Conservation (phyloP, 768 basidiomycete species). For the Lactarius sp. region DNA sequence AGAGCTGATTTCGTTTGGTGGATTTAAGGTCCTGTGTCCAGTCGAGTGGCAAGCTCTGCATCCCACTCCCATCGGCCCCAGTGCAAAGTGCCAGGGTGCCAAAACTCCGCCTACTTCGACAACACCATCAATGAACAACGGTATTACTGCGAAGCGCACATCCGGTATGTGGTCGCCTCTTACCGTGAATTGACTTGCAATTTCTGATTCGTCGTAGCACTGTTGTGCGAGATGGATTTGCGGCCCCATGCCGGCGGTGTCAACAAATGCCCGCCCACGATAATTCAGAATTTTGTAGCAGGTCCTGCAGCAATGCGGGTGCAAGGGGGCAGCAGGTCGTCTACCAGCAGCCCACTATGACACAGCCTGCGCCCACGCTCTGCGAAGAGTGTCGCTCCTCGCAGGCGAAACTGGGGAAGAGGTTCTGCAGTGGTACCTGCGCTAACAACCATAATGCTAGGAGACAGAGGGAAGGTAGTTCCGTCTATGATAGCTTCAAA, state of each 20-base stretch:
- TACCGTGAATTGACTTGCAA: not conserved
- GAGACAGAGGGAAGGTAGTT: not conserved
- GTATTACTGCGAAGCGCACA: slow-evolving; percentile 4
- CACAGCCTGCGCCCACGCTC: not conserved
- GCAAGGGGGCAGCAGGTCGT: not conserved
- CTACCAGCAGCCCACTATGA: not conserved
- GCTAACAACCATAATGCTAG: not conserved
- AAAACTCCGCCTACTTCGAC: not conserved
- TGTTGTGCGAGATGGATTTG: not conserved
- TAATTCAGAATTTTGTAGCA: slow-evolving; percentile 7
- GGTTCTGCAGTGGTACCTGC: not conserved
- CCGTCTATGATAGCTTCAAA: not conserved
- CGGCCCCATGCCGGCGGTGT: not conserved
- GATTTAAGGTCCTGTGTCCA: not conserved
- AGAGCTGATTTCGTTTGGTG: not conserved
- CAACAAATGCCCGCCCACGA: not conserved
- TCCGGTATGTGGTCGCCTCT: not conserved
- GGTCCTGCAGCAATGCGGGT: not conserved
- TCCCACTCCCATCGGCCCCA: not conserved
- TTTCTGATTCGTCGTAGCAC: not conserved
- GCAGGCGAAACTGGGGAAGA: not conserved
- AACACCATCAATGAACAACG: not conserved
- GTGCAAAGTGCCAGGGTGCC: not conserved
- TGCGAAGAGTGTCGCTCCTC: not conserved
- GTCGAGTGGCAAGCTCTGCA: not conserved